Base-by-base conservation (phyloP, 2,329 filamentous ascomycete genomes). In the Cytospora paraplurivora region DNA sequence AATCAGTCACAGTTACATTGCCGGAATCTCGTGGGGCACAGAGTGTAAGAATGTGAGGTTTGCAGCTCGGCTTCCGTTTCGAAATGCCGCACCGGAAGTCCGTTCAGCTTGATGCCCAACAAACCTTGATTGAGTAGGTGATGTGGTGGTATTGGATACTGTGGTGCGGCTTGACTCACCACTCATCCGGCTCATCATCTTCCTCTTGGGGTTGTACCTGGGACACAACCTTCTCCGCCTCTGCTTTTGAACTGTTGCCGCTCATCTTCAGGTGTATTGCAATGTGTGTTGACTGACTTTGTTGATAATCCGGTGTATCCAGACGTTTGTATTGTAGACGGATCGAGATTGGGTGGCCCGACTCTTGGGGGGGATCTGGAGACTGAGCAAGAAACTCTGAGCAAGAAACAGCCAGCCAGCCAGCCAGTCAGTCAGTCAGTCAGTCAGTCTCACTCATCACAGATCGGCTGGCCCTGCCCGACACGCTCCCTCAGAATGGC, bases 151-250 rank as follows among this genome's bases (percentile, higher is more conserved):
- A 4, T 27, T 27, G 27, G 27, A 4, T 17, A 33, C 13, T 27
- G 11, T 7, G 27, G 13, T 41, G 38, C 13, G 27, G 34, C 19
- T 21, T 38, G 49, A 71, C 85, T 77, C 80, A 98, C 95, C 94
- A 98, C 65, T 97, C 94, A 82, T 98, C 95, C 4, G 91, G 91
- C 76, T 97, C 94, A 76, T 97, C 93, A 63, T 94, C 91, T 44
- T 88, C 85, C 52, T 85, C 81, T 34, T 80, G 73, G 57, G 76
- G 72, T 67, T 73, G 81, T 47, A 76, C 71, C 57, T 73, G 72
- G 54, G 74, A 44, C 41, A 44, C 70, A 34, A 54, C 49, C 49
- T 78, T 70, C 59, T 78, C 69, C 59, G 69, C 83, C 66, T 84
- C 81, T 64, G 84, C 79, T 67, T 86, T 85, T 13, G 87, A 83